phyloP scores from a whole-genome alignment of 2,329 filamentous ascomycete genomes.

The Colletotrichum costaricense region DNA sequence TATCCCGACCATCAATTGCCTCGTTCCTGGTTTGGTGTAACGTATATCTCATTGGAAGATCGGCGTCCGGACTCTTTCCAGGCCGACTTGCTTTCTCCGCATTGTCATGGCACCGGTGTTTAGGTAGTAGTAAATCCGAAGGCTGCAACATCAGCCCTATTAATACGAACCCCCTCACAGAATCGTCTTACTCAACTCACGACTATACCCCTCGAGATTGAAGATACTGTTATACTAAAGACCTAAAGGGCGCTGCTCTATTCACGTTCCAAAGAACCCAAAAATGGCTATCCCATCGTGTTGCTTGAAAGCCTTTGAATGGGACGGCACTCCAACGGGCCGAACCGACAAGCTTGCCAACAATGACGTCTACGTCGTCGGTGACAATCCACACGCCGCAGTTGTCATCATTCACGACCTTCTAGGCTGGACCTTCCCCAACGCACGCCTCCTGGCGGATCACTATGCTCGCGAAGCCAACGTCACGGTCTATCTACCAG shows the following conservation, averaged over 20 bases:
- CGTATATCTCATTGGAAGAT: no score
- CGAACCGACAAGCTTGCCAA: constrained; percentile 44
- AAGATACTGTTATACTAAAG: no score
- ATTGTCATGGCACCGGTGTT: not conserved
- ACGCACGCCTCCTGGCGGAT: constrained; percentile 57
- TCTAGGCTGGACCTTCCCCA: constrained; percentile 57
- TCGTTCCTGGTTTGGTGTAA: no score
- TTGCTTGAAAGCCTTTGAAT: constrained; percentile 51
- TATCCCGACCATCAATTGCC: no score
- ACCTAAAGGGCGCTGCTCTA: no score
- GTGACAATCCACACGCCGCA: constrained; percentile 46
- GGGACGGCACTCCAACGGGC: constrained; percentile 52
- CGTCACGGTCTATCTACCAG: constrained; percentile 57
- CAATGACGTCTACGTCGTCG: constrained; percentile 50
- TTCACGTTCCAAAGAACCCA: no score
- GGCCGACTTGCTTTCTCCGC: no score
- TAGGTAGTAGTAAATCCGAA: not conserved
- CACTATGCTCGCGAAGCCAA: constrained; percentile 56
- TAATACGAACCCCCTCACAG: not conserved
- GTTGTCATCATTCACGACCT: constrained; percentile 52
- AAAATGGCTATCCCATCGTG: constrained; percentile 37
- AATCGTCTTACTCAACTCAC: not conserved
- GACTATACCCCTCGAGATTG: no score
- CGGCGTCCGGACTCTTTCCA: no score
- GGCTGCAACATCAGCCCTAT: no score